Percentiles rank a stretch among this genome's conserved stretches.
These are phyloP conservation scores for Gremmenia infestans DNA, from an alignment of 2,329 filamentous ascomycete genomes.

Conservation along the genomic window DNA sequence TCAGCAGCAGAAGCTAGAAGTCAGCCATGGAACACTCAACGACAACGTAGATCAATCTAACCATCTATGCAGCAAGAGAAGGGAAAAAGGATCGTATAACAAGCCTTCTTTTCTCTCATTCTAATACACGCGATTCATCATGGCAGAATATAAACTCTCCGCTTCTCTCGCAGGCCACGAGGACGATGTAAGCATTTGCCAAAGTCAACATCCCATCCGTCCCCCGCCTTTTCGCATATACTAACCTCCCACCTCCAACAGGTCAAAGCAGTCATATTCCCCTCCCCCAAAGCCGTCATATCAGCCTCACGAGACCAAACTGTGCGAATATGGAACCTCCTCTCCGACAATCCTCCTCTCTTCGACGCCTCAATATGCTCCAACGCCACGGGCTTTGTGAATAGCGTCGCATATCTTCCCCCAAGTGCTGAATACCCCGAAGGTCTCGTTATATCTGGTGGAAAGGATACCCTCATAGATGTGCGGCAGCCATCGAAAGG, in stretches of 20 bases:
- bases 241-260: conserved; percentile 34
- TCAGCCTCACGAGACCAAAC: conserved; percentile 91
- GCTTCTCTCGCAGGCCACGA: conserved; percentile 85
- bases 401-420: conserved; percentile 72
- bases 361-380: conserved; percentile 77
- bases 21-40: conserved; percentile 12
- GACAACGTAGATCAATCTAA: conserved; percentile 1
- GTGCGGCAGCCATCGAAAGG: conserved; percentile 67
- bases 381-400: conserved; percentile 81
- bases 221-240: background rate
- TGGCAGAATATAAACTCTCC: conserved; percentile 89
- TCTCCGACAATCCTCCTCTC: conserved; percentile 57
- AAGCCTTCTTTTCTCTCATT: background rate
- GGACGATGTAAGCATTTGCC: conserved; percentile 71
- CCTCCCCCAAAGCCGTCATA: conserved; percentile 64
- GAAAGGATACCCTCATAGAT: conserved; percentile 90
- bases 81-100: too few relatives aligned
- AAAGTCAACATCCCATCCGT: conserved; percentile 7
- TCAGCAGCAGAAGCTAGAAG: conserved; percentile 14
- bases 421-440: conserved; percentile 62
- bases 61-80: background rate
- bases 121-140: conserved; percentile 33
- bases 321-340: conserved; percentile 77
- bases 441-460: conserved; percentile 80
- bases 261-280: conserved; percentile 84